Percentiles rank a stretch among this genome's conserved stretches.
Evolutionary conservation across 73 alveolate species (phyloP).

Genomic region (Paramecium primaurelia): DNA sequence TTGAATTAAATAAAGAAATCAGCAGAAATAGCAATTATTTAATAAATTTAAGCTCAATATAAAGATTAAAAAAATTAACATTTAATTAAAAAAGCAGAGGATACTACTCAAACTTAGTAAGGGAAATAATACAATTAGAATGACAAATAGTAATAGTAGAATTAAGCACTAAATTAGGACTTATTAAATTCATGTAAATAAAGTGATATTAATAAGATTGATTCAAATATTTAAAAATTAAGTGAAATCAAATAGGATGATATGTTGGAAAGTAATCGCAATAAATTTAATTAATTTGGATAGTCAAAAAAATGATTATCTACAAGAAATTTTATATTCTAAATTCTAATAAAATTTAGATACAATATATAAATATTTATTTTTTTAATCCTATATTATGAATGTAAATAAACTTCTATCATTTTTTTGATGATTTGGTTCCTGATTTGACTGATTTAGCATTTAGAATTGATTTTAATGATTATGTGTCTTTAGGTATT

Average conservation of each 20-base stretch:
- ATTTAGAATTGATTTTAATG: background rate
- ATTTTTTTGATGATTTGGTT: background rate
- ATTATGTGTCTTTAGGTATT: background rate
- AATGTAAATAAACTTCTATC: background rate
- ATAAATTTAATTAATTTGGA: background rate
- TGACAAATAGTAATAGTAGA: background rate
- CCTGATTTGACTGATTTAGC: constrained; percentile 8
- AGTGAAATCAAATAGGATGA: background rate
- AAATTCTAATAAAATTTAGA: background rate
- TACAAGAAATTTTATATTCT: background rate
- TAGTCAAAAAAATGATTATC: background rate
- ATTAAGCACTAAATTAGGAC: too few relatives aligned
- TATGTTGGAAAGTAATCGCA: background rate
- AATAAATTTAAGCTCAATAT: too few relatives aligned
- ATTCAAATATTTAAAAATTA: background rate
- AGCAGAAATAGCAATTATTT: background rate
- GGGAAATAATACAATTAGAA: too few relatives aligned
- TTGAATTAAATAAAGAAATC: too few relatives aligned
- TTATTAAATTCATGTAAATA: background rate
- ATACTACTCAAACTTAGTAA: background rate
- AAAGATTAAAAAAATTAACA: background rate
- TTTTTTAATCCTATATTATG: background rate
- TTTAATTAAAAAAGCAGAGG: too few relatives aligned
- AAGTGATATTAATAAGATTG: background rate
- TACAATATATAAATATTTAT: background rate